Base-by-base conservation (phyloP, 495 filamentous ascomycete species). In the Lasiosphaeris hirsuta region DNA sequence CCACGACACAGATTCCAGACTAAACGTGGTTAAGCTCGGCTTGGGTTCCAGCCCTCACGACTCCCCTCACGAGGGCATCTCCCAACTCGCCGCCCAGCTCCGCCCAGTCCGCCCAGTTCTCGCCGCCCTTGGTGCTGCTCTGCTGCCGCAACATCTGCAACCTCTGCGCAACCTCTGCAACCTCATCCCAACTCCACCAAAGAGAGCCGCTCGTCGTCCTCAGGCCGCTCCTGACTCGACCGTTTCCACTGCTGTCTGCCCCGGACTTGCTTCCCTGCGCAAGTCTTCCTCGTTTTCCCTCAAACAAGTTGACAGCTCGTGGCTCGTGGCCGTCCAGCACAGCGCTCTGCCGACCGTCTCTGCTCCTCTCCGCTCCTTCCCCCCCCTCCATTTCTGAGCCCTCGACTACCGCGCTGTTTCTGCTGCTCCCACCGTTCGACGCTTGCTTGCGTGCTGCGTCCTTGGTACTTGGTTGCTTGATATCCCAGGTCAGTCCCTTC, bases 1-100 rank as follows among this genome's bases (percentile, higher is more conserved):
- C 80, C 80, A 83, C 80, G 80, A 83, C 80, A 83, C 62, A 61
- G 61, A 60, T 47, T 64, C 68, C 64, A 64, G 57, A 61, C 66
- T 69, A 47, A 68, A 72, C 67, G 63, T 63, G 69, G 69, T 69
- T 68, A 72, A 66, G 67, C 65, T 65, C 55, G 63, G 41, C 62
- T 64, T 63, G 62, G 60, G 56, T 63, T 59, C 59, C 57, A 57
- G 38, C 58, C 45, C 51, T 61, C 61, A 55, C 59, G 49, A 61
- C 57, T 54, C 34, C 58, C 45, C 51, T 61, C 61, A 55, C 59
- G 53, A 61, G 65, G 40, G 42, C 64, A 41, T 56, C 62, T 19
- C 45, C 53, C 64, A 62, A 33, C 56, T 64, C 46, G 33, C 14
- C 42, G 18, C 43, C 10, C 30, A 5, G 17, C 43, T 45, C 43